Conservation (phyloP, 2,329 filamentous ascomycete genomes). For the Phialocephala sp. region DNA sequence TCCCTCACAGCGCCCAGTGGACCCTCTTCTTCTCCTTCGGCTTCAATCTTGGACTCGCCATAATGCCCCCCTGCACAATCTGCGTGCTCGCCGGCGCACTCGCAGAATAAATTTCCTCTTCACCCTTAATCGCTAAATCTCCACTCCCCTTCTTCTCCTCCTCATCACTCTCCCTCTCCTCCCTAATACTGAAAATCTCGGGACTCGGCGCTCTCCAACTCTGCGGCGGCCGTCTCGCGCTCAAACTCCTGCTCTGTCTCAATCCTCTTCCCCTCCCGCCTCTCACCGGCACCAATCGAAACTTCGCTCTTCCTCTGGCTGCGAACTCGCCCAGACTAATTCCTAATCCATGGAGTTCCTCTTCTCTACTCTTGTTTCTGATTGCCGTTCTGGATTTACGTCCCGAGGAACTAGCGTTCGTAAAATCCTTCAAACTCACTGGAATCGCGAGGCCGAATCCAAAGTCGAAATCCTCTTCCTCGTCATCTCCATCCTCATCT, state of each 20-base stretch:
- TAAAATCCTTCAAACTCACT: conserved; percentile 39
- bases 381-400: conserved; percentile 27
- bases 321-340: conserved; percentile 33
- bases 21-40: conserved; percentile 41
- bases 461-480: conserved; percentile 33
- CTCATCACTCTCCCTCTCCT: conserved; percentile 39
- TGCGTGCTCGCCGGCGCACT: conserved; percentile 30
- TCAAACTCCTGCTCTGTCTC: conserved; percentile 37
- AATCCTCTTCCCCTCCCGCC: conserved; percentile 30
- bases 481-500: conserved; percentile 23
- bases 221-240: conserved; percentile 32
- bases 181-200: conserved; percentile 41
- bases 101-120: conserved; percentile 18
- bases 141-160: conserved; percentile 20
- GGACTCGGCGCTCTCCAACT: conserved; percentile 43
- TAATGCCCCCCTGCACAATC: conserved; percentile 18
- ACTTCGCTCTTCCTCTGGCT: conserved; percentile 36
- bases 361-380: background rate
- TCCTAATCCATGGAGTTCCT: conserved; percentile 35
- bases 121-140: conserved; percentile 3
- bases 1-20: conserved; percentile 39
- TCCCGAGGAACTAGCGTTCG: conserved; percentile 26
- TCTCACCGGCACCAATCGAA: conserved; percentile 27
- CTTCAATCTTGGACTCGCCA: conserved; percentile 31
- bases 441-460: conserved; percentile 37